A percentile compares a stretch with the other conserved stretches of the same genome.
Conservation (phyloP, 2,329 filamentous ascomycete species). For the Macrophomina tecta region DNA sequence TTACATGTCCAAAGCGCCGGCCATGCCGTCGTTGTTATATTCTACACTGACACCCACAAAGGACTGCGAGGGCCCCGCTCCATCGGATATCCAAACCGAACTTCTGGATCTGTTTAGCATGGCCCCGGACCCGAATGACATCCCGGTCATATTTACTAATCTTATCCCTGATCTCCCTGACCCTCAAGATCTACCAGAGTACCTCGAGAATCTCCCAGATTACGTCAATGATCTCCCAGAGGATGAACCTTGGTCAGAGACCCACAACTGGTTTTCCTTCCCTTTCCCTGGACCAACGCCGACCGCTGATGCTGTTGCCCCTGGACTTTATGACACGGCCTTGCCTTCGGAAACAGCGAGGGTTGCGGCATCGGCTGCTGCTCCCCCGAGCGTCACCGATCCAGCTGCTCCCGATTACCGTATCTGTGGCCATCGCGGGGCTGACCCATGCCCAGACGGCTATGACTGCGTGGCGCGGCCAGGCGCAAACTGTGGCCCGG, state of each 20-base stretch:
- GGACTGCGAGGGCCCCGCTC: not conserved
- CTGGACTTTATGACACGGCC: not conserved
- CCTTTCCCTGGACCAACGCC: not conserved
- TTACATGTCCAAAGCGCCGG: not conserved
- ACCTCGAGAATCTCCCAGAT: constrained; percentile 4
- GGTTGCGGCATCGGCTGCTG: not conserved
- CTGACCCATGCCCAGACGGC: not conserved
- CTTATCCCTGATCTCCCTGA: constrained; percentile 3
- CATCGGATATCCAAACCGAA: not conserved
- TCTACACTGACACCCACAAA: not conserved
- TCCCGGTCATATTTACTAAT: not conserved
- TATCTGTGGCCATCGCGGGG: constrained; percentile 1
- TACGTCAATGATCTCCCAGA: not conserved
- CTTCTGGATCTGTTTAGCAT: not conserved
- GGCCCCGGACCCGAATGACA: not conserved
- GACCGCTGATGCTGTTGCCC: too few relatives aligned
- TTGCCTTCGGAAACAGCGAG: not conserved
- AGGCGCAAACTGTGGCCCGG: not conserved
- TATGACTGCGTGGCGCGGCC: not conserved
- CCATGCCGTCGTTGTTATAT: not conserved
- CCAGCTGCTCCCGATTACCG: not conserved
- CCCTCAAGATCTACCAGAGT: constrained; percentile 1
- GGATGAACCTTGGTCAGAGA: constrained; percentile 13
- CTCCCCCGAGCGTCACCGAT: not conserved
- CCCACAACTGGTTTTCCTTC: constrained; percentile 9